Evolutionary conservation across 495 filamentous ascomycete species (phyloP).

Genomic region (Melanomma pulvis-pyrius): DNA sequence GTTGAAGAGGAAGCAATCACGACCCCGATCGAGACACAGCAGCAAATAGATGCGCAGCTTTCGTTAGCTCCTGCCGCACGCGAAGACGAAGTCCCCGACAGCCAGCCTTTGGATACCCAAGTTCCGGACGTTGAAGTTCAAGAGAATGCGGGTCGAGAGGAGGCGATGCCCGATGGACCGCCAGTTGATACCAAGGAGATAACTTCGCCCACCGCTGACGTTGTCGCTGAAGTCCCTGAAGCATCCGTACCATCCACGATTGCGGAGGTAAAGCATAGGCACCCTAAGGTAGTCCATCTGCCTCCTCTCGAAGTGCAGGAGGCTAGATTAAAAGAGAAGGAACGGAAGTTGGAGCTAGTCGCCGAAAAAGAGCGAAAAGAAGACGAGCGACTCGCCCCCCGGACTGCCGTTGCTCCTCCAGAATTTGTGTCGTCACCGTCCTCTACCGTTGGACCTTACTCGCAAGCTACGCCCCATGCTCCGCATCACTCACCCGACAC

Average conservation of each 20-base stretch:
- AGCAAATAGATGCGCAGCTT: neutral
- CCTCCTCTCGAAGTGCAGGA: conserved; percentile 46
- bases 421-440: conserved; percentile 48
- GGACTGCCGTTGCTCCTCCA: conserved; percentile 6
- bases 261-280: conserved; percentile 15
- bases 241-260: conserved; percentile 18
- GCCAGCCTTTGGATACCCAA: neutral
- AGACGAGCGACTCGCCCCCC: conserved; percentile 28
- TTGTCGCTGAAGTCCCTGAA: conserved; percentile 28
- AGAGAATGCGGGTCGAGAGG: neutral
- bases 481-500: conserved; percentile 55
- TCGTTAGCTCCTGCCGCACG: neutral
- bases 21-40: conserved; percentile 9
- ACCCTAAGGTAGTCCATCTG: conserved; percentile 43
- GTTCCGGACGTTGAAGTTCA: neutral
- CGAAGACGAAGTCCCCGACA: neutral
- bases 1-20: neutral
- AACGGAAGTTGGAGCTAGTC: conserved; percentile 35
- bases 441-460: conserved; percentile 49
- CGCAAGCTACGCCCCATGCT: conserved; percentile 47
- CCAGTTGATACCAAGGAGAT: conserved; percentile 26
- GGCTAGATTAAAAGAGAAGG: conserved; percentile 38
- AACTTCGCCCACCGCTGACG: conserved; percentile 32
- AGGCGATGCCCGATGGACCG: conserved; percentile 23
- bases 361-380: conserved; percentile 34